These are phyloP conservation scores for Bruguiera hainesii DNA, from an alignment of 441 rosid species.

Conservation along the genomic window DNA sequence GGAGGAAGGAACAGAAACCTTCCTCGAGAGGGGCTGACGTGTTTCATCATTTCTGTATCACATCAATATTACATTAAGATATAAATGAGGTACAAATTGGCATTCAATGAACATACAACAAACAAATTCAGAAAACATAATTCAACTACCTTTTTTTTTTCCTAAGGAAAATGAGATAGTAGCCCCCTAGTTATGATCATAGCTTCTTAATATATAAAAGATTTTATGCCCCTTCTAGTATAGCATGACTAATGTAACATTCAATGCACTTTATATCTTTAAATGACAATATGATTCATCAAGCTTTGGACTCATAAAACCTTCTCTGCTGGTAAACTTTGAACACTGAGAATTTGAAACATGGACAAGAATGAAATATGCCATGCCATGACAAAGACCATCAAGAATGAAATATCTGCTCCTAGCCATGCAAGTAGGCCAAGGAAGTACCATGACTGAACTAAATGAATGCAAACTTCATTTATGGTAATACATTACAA, in stretches of 20 bases:
- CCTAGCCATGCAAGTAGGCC: too few species aligned
- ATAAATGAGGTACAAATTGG: neutral
- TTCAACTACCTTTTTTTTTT: neutral
- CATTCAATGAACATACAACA: neutral
- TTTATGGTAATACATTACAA: too few species aligned
- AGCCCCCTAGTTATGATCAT: too few species aligned
- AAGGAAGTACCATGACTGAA: too few species aligned
- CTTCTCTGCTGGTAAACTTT: too few species aligned
- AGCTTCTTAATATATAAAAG: too few species aligned
- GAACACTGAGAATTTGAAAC: neutral
- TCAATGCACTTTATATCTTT: neutral
- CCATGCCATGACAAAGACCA: too few species aligned
- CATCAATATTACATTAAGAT: neutral
- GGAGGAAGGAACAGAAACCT: slow-evolving; percentile 36
- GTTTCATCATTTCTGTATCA: slow-evolving; percentile 39
- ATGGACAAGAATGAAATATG: too few species aligned
- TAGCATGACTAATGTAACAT: neutral
- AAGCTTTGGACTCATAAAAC: neutral
- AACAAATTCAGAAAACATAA: neutral
- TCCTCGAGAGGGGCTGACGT: slow-evolving; percentile 43
- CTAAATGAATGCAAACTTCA: too few species aligned
- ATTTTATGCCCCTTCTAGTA: neutral
- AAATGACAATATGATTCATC: neutral
- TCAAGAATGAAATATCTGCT: too few species aligned
- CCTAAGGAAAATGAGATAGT: neutral